phyloP scores from a whole-genome alignment of 2,329 filamentous ascomycete species.

The Teratosphaeria pseudoeucalypti region DNA sequence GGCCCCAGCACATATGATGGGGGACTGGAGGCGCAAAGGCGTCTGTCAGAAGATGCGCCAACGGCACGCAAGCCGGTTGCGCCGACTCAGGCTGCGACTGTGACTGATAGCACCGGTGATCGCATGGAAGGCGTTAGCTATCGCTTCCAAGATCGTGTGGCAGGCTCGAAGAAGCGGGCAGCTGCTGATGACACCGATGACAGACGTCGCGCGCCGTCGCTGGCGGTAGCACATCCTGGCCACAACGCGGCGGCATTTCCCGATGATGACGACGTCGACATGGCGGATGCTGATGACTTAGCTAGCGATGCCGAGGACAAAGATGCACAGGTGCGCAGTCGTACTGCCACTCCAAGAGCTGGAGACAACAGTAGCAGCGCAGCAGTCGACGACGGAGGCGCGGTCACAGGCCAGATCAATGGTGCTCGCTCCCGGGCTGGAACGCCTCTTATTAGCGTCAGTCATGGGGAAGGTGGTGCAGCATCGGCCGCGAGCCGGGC shows the following conservation, averaged over 20 bases:
- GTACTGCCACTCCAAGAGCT: background rate
- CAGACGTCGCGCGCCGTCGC: slow-evolving; percentile 3
- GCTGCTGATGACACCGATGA: slow-evolving; percentile 6
- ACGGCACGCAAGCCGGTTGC: background rate
- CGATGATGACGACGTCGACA: background rate
- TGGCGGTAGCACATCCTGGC: background rate
- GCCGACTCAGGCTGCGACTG: slow-evolving; percentile 5
- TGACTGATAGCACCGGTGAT: slow-evolving; percentile 24
- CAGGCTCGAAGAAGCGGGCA: slow-evolving; percentile 10
- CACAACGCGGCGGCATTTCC: background rate
- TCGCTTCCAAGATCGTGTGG: slow-evolving; percentile 21
- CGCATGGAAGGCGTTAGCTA: slow-evolving; percentile 29
- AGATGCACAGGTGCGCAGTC: background rate
- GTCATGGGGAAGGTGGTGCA: slow-evolving; percentile 5
- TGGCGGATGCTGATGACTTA: background rate
- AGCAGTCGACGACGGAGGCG: background rate
- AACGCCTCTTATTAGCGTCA: slow-evolving; percentile 11
- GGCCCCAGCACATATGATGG: background rate
- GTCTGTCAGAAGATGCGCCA: slow-evolving; percentile 1
- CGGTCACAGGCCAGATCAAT: background rate
- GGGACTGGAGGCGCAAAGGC: background rate
- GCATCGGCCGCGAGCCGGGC: slow-evolving; percentile 3
- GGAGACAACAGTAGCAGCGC: background rate
- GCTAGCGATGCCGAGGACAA: background rate
- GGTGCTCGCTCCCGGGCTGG: slow-evolving; percentile 12